Evolutionary conservation across 1,139 yeast species (phyloP), one percentile per base, ranked within the genome.

Genomic region (Hemisphaericaspora xylofermentans): DNA sequence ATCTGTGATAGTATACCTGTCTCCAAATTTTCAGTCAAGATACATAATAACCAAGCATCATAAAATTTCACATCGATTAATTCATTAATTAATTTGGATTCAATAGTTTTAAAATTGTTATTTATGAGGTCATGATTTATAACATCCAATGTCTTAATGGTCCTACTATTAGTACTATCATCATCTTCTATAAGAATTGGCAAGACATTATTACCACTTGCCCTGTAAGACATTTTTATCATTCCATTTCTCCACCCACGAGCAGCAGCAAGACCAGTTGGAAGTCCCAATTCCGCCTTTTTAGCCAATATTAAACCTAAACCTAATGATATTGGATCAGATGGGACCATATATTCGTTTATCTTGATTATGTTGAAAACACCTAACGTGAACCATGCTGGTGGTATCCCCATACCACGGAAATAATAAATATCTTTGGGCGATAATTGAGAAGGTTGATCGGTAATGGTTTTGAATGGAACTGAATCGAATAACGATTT

Each of bases 131-230:
- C 41, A 13, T 32, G 35, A 21, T 22, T 38, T n/a, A 57, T 35
- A 13, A 47, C 46, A 6, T 44, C 44, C 16, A 40, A 42, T 0
- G 63, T 52, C 17, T 57, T 54, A 12, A 72, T 52, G n/a, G n/a
- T n/a, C 15, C 51, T 55, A 40, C 70, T 51, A 5, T 50, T 46
- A 19, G 58, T 56, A 13, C 46, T 44, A 10, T 51, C 52, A 43
- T 71, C 74, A 43, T 71, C 75, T 46, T 74, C 79, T 3, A 76
- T 58, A 2, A 76, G 52, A 2, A 75, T 56, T 1, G 81, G 81
- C 17, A 76, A 54, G 32, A 64, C 63, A 32, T 64, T 62, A 42
- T 71, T 69, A 2, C 70, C 63, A 0, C 80, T 60, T 7, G 74
- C 68, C 42, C 64, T 61, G 41, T 63, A 61, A 1, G 78, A 66